Evolutionary conservation across 495 filamentous ascomycete species (phyloP), one percentile per base, ranked within the genome.

Genomic region (Penicillium dipodomyicola): DNA sequence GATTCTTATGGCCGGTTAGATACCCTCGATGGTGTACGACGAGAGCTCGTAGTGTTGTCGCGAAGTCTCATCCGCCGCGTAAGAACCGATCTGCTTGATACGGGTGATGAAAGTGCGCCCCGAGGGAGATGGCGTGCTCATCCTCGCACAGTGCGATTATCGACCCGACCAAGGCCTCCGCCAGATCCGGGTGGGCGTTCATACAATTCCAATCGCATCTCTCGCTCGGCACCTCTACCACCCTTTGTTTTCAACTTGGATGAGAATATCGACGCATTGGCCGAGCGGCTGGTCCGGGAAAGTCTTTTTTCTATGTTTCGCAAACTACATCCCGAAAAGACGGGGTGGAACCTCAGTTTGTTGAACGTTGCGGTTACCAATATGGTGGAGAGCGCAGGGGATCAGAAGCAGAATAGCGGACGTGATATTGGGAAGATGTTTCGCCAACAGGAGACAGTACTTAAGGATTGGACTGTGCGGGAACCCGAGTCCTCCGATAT

Each of bases 361-460:
- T 72, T 97, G 49, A 97, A 97, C 64, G 71, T 97, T 14, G 91
- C 89, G 20, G 91, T 91, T 2, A 88, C 89, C 2, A 92, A 95
- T 64, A 92, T 97, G 85, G 78, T 82, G 2, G 82, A 86, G 56
- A 79, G 77, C 19, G 84, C 81, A 3, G 78, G 76, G 1, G 72
- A 77, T 30, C 64, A 74, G 49, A 78, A 78, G 55, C 78, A 77
- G 49, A 74, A 70, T 54, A 75, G 66, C 49, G 78, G 81, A 10
- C 71, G 76, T 12, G 82, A 90, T 63, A 90, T 91, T 58, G 78
- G 76, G 4, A 73, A 69, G 53, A 90, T 91, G 87, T 89, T 91
- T 65, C 79, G 72, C 49, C 74, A 75, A 49, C 88, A 92, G 64
- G 85, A 87, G 32, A 77, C 80, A 17, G 79, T 84, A 25, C 68